Base-by-base conservation (phyloP, 176 grass and related monocot species). In the Triticum monococcum region DNA sequence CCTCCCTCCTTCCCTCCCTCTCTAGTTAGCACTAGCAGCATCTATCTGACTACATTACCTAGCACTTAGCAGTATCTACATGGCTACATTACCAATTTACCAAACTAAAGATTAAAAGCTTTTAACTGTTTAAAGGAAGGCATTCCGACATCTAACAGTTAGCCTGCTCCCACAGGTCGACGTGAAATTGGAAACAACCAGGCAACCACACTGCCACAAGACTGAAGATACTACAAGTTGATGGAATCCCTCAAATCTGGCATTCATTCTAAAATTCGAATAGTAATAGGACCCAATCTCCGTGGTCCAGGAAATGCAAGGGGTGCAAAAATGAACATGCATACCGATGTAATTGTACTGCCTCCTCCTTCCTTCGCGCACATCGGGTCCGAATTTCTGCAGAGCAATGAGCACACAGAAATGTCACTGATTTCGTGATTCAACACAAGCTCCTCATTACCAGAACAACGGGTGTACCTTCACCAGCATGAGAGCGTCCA, bases 281-380 rank as follows among this genome's bases (percentile, higher is more conserved):
- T 4, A 45, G 38, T 73, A 25, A 12, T 8, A 3, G 1, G 12
- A 25, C 37, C 11, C 36, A 72, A 43, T 41, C 37, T 24, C 11
- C 13, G n/a, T 1, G 0, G 40, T 17, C 38, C 71, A 75, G 17
- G 43, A 70, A 80, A 79, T 31, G 28, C 41, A 70, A 40, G 37
- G 22, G 43, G 2, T 22, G 17, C 43, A 82, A 64, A 20, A 3
- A 52, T n/a, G 62, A 86, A 26, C 6, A 65, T 68, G 35, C 83
- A 50, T 68, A 98, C 93, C 96, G 1, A 98, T 98, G 56, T 98
- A 96, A 86, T 94, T 98, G 75, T 89, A 98, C 77, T 98, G 96
- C 33, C 96, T 96, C 84, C 96, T 96, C 56, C 17, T 96, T 83
- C 96, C 96, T 76, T 98, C 96, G 52, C 90, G 68, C 36, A 98